phyloP scores from a whole-genome alignment of 1,139 yeast genomes.

The Yamadazyma friedrichii region DNA sequence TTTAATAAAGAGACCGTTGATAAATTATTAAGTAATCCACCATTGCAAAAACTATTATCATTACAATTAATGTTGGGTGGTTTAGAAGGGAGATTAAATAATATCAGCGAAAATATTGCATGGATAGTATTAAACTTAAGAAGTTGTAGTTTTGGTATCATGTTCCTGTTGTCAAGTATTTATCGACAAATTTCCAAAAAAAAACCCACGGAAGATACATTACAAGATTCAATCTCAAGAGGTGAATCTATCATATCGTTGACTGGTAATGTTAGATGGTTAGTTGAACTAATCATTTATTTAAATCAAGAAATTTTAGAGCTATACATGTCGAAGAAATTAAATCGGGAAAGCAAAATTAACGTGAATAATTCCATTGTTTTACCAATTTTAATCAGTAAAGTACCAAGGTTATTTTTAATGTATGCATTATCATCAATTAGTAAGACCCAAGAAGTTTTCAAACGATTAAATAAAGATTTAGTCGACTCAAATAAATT shows the following conservation, averaged over 20 bases:
- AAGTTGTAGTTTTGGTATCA: conserved; percentile 69
- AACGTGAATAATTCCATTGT: conserved; percentile 37
- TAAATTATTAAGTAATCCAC: conserved; percentile 68
- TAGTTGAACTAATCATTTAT: conserved; percentile 65
- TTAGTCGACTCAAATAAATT: conserved; percentile 40
- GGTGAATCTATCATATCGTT: conserved; percentile 60
- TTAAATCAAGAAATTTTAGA: conserved; percentile 66
- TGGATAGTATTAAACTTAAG: conserved; percentile 69
- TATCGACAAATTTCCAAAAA: conserved; percentile 55
- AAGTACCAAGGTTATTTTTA: conserved; percentile 68
- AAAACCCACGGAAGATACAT: conserved; percentile 48
- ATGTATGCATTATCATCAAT: conserved; percentile 70
- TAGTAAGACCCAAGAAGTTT: conserved; percentile 62
- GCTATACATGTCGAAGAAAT: conserved; percentile 23
- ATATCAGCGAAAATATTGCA: conserved; percentile 56
- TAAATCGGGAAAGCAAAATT: conserved; percentile 23
- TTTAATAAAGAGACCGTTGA: conserved; percentile 68
- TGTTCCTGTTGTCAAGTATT: conserved; percentile 66
- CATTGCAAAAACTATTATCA: conserved; percentile 62
- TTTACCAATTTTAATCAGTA: conserved; percentile 57
- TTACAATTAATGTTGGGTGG: conserved; percentile 71
- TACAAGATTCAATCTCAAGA: conserved; percentile 54
- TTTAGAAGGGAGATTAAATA: conserved; percentile 35
- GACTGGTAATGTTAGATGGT: conserved; percentile 77
- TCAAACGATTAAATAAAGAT: conserved; percentile 45